Percentiles rank a stretch among this genome's conserved stretches.
Conservation (phyloP, 768 basidiomycete species). For the Boletus vermiculosoides region DNA sequence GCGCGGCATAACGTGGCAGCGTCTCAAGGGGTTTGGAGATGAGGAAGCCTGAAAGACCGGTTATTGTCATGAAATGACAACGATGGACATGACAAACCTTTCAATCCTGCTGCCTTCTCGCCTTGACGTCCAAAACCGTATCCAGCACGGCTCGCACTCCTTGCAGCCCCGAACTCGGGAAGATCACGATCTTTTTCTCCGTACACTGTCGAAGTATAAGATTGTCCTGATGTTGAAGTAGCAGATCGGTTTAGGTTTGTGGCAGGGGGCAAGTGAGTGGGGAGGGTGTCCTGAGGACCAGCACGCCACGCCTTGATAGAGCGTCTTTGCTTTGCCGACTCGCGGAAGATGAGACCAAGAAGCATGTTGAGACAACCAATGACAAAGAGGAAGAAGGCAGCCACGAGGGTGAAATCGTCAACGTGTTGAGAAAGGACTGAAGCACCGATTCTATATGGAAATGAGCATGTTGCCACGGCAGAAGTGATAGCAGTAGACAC, state of each 20-base stretch:
- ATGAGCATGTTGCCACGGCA: slow-evolving; percentile 6
- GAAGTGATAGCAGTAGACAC: slow-evolving; percentile 28
- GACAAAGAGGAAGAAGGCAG: slow-evolving; percentile 90
- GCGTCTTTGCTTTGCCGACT: slow-evolving; percentile 57
- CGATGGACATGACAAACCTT: slow-evolving; percentile 37
- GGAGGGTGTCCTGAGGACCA: slow-evolving; percentile 49
- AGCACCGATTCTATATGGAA: slow-evolving; percentile 54
- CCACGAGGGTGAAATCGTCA: slow-evolving; percentile 84
- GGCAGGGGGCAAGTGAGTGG: slow-evolving; percentile 37
- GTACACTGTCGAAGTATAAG: slow-evolving; percentile 27
- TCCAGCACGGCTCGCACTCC: slow-evolving; percentile 42
- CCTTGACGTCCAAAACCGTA: slow-evolving; percentile 81
- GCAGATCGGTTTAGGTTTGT: slow-evolving; percentile 25
- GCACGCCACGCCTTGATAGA: slow-evolving; percentile 65
- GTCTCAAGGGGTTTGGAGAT: slow-evolving; percentile 62
- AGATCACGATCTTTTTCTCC: slow-evolving; percentile 28
- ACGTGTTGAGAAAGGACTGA: slow-evolving; percentile 76
- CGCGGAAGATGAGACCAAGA: slow-evolving; percentile 70
- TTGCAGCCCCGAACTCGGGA: slow-evolving; percentile 21
- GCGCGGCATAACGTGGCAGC: slow-evolving; percentile 55
- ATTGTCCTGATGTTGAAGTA: slow-evolving; percentile 24
- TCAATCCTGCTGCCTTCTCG: slow-evolving; percentile 66
- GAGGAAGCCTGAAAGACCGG: slow-evolving; percentile 42
- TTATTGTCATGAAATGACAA: slow-evolving; percentile 6
- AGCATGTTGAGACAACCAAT: slow-evolving; percentile 88